Evolutionary conservation across 2,329 filamentous ascomycete genomes (phyloP).

Genomic region (Cadophora sp.): DNA sequence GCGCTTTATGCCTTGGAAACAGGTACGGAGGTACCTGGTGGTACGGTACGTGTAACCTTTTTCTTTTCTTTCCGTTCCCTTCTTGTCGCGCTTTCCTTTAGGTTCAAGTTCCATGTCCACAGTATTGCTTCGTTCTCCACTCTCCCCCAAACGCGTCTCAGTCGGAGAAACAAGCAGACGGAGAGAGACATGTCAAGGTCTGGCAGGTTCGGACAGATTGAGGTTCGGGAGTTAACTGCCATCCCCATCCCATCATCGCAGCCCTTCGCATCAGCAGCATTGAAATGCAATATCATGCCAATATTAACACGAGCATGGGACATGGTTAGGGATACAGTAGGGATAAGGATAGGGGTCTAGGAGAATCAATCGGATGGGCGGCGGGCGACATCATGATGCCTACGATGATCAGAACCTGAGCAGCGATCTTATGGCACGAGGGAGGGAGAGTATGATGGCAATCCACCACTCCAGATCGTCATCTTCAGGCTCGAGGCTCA

Average conservation of each 20-base stretch:
- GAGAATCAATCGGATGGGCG: conserved; percentile 20
- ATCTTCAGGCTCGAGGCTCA: conserved; percentile 6
- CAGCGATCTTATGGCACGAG: conserved; percentile 27
- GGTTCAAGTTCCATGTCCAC: no score
- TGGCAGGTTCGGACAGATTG: not conserved
- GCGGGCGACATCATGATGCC: conserved; percentile 24
- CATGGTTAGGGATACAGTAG: conserved; percentile 19
- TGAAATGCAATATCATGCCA: conserved; percentile 30
- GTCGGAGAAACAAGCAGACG: not conserved
- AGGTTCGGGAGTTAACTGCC: not conserved
- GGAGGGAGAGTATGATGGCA: conserved; percentile 6
- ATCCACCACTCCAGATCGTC: not conserved
- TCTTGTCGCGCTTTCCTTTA: not conserved
- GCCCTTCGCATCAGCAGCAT: conserved; percentile 19
- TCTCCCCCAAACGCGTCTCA: not conserved
- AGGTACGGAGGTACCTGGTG: not conserved
- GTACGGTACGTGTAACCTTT: conserved; percentile 5
- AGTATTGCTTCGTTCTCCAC: not conserved
- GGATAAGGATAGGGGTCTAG: conserved; percentile 5
- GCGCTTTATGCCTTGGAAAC: conserved; percentile 19
- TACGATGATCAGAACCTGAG: conserved; percentile 27
- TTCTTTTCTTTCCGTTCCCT: not conserved
- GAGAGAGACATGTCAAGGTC: not conserved
- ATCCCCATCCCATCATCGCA: not conserved
- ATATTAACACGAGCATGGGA: conserved; percentile 21